phyloP scores from a whole-genome alignment of 2,329 filamentous ascomycete species.

The Calonectria henricotiae region DNA sequence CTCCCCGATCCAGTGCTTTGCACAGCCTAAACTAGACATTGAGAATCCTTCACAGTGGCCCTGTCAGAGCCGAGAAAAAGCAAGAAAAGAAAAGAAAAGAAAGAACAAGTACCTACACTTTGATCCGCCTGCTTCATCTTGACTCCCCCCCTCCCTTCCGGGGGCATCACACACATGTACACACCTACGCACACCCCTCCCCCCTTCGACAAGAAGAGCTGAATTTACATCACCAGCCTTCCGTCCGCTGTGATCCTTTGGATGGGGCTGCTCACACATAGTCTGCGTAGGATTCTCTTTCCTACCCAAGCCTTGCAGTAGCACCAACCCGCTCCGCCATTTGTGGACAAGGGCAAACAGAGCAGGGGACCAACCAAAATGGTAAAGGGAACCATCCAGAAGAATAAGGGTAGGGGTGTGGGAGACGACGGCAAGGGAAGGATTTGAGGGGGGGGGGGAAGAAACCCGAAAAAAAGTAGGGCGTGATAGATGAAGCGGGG shows the following conservation, averaged over 20 bases:
- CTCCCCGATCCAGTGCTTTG: slow-evolving; percentile 10
- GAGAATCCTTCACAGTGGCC: slow-evolving; percentile 20
- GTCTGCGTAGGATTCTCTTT: slow-evolving; percentile 17
- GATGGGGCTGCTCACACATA: background rate
- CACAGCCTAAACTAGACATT: slow-evolving; percentile 23
- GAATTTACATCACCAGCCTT: slow-evolving; percentile 28
- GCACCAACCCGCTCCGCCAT: slow-evolving; percentile 3
- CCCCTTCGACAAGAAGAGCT: slow-evolving; percentile 3
- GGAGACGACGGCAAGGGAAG: slow-evolving; percentile 12
- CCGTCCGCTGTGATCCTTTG: background rate
- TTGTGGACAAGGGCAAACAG: slow-evolving; percentile 17
- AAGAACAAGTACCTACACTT: slow-evolving; percentile 12
- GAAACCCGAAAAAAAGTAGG: background rate
- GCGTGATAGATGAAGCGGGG: slow-evolving; percentile 12
- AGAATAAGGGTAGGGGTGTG: slow-evolving; percentile 17
- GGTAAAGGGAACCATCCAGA: slow-evolving; percentile 12
- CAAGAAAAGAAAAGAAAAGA: slow-evolving; percentile 2
- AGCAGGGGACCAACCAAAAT: background rate
- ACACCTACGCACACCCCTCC: background rate
- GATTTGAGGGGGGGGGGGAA: background rate
- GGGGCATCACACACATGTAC: background rate
- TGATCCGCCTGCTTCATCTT: slow-evolving; percentile 21
- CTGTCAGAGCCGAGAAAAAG: slow-evolving; percentile 19
- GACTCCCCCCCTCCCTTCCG: background rate
- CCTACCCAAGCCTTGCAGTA: slow-evolving; percentile 18